Evolutionary conservation across 169 alveolate species (phyloP).

Genomic region (Neospora caninum): DNA sequence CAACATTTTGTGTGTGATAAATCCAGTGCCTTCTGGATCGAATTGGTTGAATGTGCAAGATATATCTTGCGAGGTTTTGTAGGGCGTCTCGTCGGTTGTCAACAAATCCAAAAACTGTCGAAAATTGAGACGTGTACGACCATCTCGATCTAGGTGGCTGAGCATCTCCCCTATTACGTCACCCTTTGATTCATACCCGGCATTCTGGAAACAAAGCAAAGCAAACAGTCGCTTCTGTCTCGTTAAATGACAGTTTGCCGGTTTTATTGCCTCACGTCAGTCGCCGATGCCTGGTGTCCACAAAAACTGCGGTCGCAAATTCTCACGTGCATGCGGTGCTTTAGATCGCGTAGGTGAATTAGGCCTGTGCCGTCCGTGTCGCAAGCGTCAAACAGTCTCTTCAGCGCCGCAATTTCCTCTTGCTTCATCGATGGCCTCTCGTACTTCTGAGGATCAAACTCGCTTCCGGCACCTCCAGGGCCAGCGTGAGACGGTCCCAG

Average conservation of each 20-base stretch:
- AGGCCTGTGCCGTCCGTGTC: slow-evolving; percentile 56
- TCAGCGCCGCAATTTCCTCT: slow-evolving; percentile 60
- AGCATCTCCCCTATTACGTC: slow-evolving; percentile 32
- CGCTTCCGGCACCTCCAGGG: background rate
- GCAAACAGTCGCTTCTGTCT: background rate
- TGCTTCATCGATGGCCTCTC: slow-evolving; percentile 65
- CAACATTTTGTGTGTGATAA: slow-evolving; percentile 6
- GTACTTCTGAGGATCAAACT: slow-evolving; percentile 58
- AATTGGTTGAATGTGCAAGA: slow-evolving; percentile 9
- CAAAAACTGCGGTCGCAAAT: no score
- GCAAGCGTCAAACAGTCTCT: slow-evolving; percentile 65
- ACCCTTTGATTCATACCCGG: slow-evolving; percentile 29
- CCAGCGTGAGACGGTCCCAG: background rate
- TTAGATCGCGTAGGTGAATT: slow-evolving; percentile 47
- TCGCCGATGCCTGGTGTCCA: no score
- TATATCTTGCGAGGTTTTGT: background rate
- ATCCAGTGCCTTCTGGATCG: slow-evolving; percentile 8
- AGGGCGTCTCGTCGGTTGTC: slow-evolving; percentile 31
- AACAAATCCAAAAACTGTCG: slow-evolving; percentile 11
- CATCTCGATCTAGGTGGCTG: slow-evolving; percentile 33
- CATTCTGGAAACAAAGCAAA: background rate
- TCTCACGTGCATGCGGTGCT: slow-evolving; percentile 39
- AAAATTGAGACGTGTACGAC: background rate
- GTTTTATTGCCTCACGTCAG: no score
- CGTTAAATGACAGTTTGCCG: no score